Conservation (phyloP, 768 basidiomycete species). For the Neoboletus brunneissimus region DNA sequence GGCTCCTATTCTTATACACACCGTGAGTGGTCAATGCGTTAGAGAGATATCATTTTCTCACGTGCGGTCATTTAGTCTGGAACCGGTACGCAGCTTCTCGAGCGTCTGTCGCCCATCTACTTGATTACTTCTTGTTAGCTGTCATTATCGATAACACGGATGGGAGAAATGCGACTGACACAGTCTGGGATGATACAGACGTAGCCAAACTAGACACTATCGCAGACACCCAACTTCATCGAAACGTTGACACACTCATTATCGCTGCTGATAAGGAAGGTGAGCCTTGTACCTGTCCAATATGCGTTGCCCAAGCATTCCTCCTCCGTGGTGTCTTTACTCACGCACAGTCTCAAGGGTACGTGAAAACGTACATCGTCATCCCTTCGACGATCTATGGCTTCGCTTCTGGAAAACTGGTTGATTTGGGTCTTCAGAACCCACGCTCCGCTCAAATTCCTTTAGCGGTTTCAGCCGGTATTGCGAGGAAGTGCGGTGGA, state of each 20-base stretch:
- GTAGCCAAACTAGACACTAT: slow-evolving; percentile 45
- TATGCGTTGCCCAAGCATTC: neutral
- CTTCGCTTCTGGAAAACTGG: slow-evolving; percentile 45
- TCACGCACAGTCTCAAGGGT: slow-evolving; percentile 12
- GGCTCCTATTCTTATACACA: slow-evolving; percentile 55
- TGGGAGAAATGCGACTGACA: slow-evolving; percentile 37
- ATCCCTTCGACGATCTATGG: slow-evolving; percentile 62
- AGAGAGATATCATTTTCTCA: neutral
- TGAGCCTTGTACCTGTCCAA: slow-evolving; percentile 11
- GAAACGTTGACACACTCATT: slow-evolving; percentile 48
- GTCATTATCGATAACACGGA: slow-evolving; percentile 44
- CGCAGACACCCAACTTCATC: slow-evolving; percentile 43
- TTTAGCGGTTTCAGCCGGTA: slow-evolving; percentile 38
- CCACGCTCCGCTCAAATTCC: slow-evolving; percentile 57
- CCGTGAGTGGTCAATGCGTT: slow-evolving; percentile 38
- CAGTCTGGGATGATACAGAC: slow-evolving; percentile 50
- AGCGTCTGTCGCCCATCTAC: neutral
- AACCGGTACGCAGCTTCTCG: slow-evolving; percentile 35
- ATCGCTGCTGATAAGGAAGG: slow-evolving; percentile 49
- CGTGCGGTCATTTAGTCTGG: slow-evolving; percentile 42
- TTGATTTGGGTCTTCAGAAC: slow-evolving; percentile 46
- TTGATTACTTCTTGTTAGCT: slow-evolving; percentile 23
- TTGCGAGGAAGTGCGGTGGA: slow-evolving; percentile 52
- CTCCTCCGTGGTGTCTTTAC: neutral
- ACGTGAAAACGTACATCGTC: slow-evolving; percentile 40